Percentiles rank a stretch among this genome's conserved stretches.
Conservation (phyloP, 768 basidiomycete species). For the Psilocybe cubensis region DNA sequence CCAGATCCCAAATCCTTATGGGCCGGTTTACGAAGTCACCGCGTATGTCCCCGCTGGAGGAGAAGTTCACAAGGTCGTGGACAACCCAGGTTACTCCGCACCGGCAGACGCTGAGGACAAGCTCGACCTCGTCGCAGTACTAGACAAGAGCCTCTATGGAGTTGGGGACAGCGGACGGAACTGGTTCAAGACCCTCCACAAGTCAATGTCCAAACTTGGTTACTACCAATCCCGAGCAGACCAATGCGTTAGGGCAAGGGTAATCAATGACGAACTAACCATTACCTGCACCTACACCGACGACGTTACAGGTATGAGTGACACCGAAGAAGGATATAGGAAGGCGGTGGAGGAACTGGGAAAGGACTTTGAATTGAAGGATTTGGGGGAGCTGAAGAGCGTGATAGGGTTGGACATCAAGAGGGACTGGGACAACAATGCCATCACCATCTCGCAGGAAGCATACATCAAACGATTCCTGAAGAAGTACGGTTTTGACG, state of each 20-base stretch:
- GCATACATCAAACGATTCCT: neutral
- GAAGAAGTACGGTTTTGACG: neutral
- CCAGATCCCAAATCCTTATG: neutral
- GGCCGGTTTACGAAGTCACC: conserved; percentile 3
- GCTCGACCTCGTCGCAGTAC: neutral
- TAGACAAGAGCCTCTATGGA: conserved; percentile 4
- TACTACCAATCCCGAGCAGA: conserved; percentile 5
- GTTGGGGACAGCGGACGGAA: neutral
- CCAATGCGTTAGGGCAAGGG: neutral
- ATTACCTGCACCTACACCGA: conserved; percentile 7
- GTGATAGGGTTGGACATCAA: neutral
- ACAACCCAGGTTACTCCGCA: conserved; percentile 11
- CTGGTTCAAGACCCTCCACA: neutral
- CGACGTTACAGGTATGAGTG: neutral
- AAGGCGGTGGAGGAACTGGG: conserved; percentile 3
- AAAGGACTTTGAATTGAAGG: conserved; percentile 1
- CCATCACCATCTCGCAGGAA: neutral
- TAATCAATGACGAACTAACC: neutral
- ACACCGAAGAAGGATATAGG: neutral
- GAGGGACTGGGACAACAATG: neutral
- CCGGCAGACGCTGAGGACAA: conserved; percentile 32
- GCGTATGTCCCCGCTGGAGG: conserved; percentile 6
- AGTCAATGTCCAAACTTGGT: neutral
- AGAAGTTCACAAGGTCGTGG: conserved; percentile 1
- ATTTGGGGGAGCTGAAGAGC: neutral